Conservation (phyloP, 1,284 basidiomycete genomes). For the Cystobasidium pallidum region DNA sequence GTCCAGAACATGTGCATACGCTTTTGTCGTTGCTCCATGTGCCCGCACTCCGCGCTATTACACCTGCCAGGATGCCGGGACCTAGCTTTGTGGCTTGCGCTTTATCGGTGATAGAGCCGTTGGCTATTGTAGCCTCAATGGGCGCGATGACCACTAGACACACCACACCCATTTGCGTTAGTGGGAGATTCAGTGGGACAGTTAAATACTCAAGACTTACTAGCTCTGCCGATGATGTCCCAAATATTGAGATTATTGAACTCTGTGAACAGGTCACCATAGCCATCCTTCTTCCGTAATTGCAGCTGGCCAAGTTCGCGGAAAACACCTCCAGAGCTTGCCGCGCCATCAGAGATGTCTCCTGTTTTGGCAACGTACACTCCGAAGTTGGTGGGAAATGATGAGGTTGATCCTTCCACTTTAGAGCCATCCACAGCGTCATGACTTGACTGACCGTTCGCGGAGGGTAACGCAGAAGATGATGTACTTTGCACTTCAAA, state of each 20-base stretch:
- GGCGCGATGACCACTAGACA: slow-evolving; percentile 55
- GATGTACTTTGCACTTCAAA: slow-evolving; percentile 24
- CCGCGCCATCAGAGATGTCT: slow-evolving; percentile 57
- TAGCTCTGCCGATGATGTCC: slow-evolving; percentile 58
- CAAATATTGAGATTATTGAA: slow-evolving; percentile 57
- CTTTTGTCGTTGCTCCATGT: slow-evolving; percentile 60
- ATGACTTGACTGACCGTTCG: slow-evolving; percentile 49
- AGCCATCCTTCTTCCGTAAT: slow-evolving; percentile 56
- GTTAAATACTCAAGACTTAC: background rate
- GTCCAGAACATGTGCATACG: slow-evolving; percentile 58
- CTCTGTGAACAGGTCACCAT: slow-evolving; percentile 59
- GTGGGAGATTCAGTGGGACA: background rate
- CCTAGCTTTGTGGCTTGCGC: slow-evolving; percentile 38
- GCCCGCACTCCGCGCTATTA: slow-evolving; percentile 58
- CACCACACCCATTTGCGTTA: no score
- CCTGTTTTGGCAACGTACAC: slow-evolving; percentile 58
- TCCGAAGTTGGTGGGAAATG: slow-evolving; percentile 48
- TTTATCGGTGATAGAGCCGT: slow-evolving; percentile 31
- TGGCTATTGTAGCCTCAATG: slow-evolving; percentile 8
- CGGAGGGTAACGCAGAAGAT: slow-evolving; percentile 47
- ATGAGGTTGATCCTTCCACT: slow-evolving; percentile 4
- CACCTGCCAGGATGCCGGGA: slow-evolving; percentile 57
- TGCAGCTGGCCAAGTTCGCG: slow-evolving; percentile 54
- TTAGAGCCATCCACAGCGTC: background rate
- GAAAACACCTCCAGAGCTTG: slow-evolving; percentile 55